phyloP scores from a whole-genome alignment of 1,284 basidiomycete species.

The Rhodotorula sp. region DNA sequence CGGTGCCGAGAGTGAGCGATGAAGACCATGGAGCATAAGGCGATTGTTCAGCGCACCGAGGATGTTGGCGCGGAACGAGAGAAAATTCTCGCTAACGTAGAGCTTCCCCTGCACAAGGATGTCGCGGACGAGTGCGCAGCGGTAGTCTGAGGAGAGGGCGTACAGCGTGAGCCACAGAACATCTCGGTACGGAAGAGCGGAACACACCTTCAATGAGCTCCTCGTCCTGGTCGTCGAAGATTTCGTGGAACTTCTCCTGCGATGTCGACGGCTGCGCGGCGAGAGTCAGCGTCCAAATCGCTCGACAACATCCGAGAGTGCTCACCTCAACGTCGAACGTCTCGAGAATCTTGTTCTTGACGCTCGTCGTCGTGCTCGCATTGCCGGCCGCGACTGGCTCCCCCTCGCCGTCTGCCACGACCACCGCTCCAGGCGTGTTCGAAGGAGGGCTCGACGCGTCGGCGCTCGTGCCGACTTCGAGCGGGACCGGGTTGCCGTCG shows the following conservation, averaged over 20 bases:
- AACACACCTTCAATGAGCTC: constrained; percentile 38
- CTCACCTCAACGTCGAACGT: constrained; percentile 20
- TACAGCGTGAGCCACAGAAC: no score
- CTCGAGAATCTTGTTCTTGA: constrained; percentile 30
- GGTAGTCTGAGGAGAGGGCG: constrained; percentile 60
- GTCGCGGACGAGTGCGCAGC: constrained; percentile 91
- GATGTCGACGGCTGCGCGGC: constrained; percentile 14
- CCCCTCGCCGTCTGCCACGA: neutral
- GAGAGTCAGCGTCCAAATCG: neutral
- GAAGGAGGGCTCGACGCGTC: neutral
- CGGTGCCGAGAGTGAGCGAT: neutral
- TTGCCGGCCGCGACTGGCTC: neutral
- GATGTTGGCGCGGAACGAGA: constrained; percentile 98
- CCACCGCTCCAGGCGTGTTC: constrained; percentile 1
- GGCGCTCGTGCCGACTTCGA: neutral
- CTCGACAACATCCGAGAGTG: neutral
- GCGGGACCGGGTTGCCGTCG: constrained; percentile 19
- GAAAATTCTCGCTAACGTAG: constrained; percentile 95
- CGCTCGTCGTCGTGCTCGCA: constrained; percentile 20
- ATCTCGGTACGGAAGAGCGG: neutral
- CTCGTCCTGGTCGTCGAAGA: constrained; percentile 33
- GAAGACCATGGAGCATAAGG: constrained; percentile 53
- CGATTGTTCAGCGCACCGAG: constrained; percentile 62
- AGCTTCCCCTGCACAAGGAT: constrained; percentile 93
- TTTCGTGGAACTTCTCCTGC: constrained; percentile 34